Base-by-base conservation (phyloP, 495 filamentous ascomycete genomes). In the Mycothermus thermophilus region DNA sequence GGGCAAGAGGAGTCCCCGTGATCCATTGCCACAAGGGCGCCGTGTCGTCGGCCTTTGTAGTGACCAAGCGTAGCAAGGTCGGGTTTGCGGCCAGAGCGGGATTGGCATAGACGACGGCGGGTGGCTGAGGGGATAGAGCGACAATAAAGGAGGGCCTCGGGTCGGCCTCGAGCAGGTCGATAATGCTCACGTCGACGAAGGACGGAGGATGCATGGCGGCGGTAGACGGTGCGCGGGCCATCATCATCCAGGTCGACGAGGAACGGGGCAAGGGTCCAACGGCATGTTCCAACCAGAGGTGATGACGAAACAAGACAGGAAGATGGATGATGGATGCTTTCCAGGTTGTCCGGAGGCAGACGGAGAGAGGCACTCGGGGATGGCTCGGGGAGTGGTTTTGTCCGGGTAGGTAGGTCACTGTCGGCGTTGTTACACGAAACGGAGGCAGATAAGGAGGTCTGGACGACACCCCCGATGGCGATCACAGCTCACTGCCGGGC, bases 121-220 rank as follows among this genome's bases (percentile, higher is more conserved):
- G 48, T 21, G 48, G 40, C 28, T 44, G 41, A 24, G 51, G 44
- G 29, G 46, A 27, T 11, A 51, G 28, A 14, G 51, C 43, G 36
- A 62, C 44, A 21, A 60, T 58, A 35, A 64, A 55, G 19, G 53
- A 54, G n/a, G 60, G 60, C 12, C 60, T 43, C 23, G 52, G 55
- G 36, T 64, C 60, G 19, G 44, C 37, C 34, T 64, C 57, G 38
- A 62, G 50, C 20, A 64, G 44, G 32, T 54, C 51, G 46, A 57
- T 47, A 27, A 57, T 48, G 37, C 51, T 50, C 18, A 45, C 32
- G 33, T 47, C 40, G 10, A 50, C 32, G 16, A 50, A 42, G 12
- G 49, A 43, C n/a, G n/a, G n/a, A 22, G 51, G 34, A 34, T 42
- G 38, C 50, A 51, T 54, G n/a, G n/a, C n/a, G 3, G 34, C 29